phyloP scores from a whole-genome alignment of 83 land plant genomes.

The Picea abies region DNA sequence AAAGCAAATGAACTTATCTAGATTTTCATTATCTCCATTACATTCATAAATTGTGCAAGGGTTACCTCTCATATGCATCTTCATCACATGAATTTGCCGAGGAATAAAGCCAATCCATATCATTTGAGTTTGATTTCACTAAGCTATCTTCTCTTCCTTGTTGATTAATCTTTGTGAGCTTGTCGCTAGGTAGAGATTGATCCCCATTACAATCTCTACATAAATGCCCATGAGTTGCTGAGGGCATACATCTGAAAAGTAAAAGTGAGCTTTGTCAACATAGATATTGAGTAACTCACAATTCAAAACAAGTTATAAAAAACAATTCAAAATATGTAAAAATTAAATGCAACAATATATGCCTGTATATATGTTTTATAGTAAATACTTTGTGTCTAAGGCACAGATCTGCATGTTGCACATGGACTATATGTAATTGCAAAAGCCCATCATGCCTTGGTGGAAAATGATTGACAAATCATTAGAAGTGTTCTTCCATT shows the following conservation, averaged over 20 bases:
- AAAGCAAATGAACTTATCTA: background rate
- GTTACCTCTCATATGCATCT: slow-evolving; percentile 60
- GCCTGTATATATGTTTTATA: no score
- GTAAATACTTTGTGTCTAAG: no score
- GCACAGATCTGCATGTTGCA: no score
- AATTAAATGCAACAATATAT: background rate
- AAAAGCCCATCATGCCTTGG: background rate
- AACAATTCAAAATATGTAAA: background rate
- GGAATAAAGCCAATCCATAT: slow-evolving; percentile 70
- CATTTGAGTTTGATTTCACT: slow-evolving; percentile 47
- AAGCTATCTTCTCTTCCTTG: slow-evolving; percentile 22
- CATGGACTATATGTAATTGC: background rate
- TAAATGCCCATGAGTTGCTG: slow-evolving; percentile 29
- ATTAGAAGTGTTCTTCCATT: background rate
- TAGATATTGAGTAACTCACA: background rate
- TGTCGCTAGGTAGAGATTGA: slow-evolving; percentile 24
- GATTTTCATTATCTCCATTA: background rate
- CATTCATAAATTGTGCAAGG: background rate
- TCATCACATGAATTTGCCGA: slow-evolving; percentile 74
- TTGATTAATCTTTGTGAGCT: slow-evolving; percentile 16
- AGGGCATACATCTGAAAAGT: slow-evolving; percentile 44
- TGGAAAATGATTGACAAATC: background rate
- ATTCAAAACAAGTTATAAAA: background rate
- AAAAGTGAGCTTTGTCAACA: slow-evolving; percentile 1
- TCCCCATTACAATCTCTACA: slow-evolving; percentile 26